phyloP scores from a whole-genome alignment of 2,329 filamentous ascomycete species.

The Talaromyces sp. region DNA sequence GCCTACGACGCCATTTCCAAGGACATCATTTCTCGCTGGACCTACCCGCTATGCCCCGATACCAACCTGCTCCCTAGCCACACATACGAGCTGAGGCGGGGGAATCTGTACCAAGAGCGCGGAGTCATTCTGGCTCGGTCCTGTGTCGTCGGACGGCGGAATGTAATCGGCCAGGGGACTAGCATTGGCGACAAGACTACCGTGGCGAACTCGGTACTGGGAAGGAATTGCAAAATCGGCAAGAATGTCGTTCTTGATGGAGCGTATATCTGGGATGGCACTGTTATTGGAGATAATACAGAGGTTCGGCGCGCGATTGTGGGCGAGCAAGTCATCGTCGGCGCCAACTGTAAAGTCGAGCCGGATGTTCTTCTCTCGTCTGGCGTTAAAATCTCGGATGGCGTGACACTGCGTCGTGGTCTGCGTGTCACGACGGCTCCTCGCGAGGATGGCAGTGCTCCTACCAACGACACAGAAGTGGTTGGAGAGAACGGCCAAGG shows the following conservation, averaged over 20 bases:
- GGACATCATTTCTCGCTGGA: slow-evolving; percentile 82
- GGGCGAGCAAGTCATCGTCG: slow-evolving; percentile 66
- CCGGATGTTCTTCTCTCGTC: slow-evolving; percentile 75
- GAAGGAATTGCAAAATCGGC: slow-evolving; percentile 79
- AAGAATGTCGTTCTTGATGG: slow-evolving; percentile 73
- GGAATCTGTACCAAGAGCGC: slow-evolving; percentile 72
- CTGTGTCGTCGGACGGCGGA: slow-evolving; percentile 62
- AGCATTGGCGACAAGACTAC: slow-evolving; percentile 67
- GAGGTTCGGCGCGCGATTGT: slow-evolving; percentile 69
- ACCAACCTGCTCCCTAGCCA: slow-evolving; percentile 77
- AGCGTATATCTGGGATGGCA: slow-evolving; percentile 84
- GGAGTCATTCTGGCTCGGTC: slow-evolving; percentile 68
- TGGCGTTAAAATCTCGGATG: slow-evolving; percentile 66
- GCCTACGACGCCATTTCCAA: slow-evolving; percentile 85
- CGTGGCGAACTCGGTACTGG: slow-evolving; percentile 73
- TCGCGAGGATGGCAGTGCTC: slow-evolving; percentile 38
- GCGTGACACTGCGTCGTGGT: slow-evolving; percentile 40
- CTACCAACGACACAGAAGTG: slow-evolving; percentile 45
- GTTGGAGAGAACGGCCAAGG: slow-evolving; percentile 58
- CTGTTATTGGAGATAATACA: slow-evolving; percentile 68
- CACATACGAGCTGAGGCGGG: slow-evolving; percentile 65
- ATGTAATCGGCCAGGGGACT: slow-evolving; percentile 71
- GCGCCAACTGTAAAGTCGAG: slow-evolving; percentile 63
- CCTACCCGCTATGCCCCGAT: slow-evolving; percentile 83
- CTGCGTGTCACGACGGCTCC: slow-evolving; percentile 42